Percentiles rank a stretch among this genome's conserved stretches.
phyloP scores from a whole-genome alignment of 2,329 filamentous ascomycete species.

The Pseudocercospora pini-densiflorae region DNA sequence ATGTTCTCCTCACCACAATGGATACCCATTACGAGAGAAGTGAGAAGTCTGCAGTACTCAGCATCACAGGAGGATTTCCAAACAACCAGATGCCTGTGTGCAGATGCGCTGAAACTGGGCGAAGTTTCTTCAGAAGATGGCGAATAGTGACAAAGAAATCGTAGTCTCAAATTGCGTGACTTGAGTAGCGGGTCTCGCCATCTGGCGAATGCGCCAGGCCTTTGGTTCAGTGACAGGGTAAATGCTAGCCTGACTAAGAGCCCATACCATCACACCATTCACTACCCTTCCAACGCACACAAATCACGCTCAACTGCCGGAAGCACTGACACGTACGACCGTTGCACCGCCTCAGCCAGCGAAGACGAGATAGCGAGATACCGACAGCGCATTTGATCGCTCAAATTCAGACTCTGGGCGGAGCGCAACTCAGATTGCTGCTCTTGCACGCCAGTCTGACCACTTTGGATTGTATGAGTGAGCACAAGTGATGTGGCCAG shows the following conservation, averaged over 20 bases:
- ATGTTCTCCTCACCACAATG: background rate
- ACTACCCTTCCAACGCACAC: background rate
- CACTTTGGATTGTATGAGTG: background rate
- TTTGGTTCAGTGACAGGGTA: background rate
- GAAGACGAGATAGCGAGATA: background rate
- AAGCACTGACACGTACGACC: background rate
- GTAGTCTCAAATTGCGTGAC: background rate
- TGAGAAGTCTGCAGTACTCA: background rate
- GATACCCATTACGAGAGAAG: background rate
- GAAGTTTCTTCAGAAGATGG: background rate
- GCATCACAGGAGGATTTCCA: background rate
- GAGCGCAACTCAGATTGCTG: background rate
- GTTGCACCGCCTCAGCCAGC: background rate
- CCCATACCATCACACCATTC: background rate
- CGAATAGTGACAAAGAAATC: background rate
- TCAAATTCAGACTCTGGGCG: background rate
- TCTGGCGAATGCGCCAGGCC: background rate
- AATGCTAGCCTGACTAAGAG: background rate
- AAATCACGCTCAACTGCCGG: background rate
- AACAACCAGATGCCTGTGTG: background rate
- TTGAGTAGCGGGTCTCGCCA: background rate
- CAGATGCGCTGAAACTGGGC: background rate
- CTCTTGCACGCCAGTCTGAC: background rate
- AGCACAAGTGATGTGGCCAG: background rate
- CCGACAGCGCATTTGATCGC: background rate